These are phyloP conservation scores for Moniliophthora roreri DNA, from an alignment of 1,284 basidiomycete genomes.

Conservation along the genomic window DNA sequence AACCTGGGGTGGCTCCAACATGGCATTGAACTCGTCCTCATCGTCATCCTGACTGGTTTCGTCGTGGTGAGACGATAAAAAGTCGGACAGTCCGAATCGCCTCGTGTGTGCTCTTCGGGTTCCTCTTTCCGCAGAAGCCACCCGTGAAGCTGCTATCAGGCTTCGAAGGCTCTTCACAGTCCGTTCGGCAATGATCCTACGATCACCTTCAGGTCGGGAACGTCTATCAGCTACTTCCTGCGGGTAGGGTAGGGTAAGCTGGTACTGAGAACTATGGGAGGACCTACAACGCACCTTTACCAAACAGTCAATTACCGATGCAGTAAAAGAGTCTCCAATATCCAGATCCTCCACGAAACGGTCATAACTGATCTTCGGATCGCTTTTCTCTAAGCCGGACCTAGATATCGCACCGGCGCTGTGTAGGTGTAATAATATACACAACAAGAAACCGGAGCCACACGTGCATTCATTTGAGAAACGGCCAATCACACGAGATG, in stretches of 20 bases:
- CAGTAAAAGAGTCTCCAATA: conserved; percentile 71
- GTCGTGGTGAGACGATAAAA: conserved; percentile 45
- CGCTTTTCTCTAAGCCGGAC: conserved; percentile 55
- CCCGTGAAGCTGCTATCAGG: conserved; percentile 38
- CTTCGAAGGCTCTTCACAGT: conserved; percentile 60
- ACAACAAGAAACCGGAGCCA: neutral
- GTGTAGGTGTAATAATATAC: conserved; percentile 3
- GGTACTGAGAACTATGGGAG: neutral
- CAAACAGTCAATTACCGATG: conserved; percentile 65
- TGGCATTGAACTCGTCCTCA: conserved; percentile 50
- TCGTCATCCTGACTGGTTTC: conserved; percentile 60
- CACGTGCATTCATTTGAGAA: conserved; percentile 6
- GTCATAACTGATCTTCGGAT: conserved; percentile 64
- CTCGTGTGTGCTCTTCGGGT: conserved; percentile 34
- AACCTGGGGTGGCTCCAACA: conserved; percentile 28
- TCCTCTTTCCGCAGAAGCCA: conserved; percentile 6
- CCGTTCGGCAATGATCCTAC: conserved; percentile 59
- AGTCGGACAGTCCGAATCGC: conserved; percentile 34
- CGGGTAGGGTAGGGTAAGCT: neutral
- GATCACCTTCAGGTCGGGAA: conserved; percentile 51
- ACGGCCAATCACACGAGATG: neutral
- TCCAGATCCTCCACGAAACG: conserved; percentile 70
- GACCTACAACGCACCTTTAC: conserved; percentile 55
- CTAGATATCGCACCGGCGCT: conserved; percentile 69
- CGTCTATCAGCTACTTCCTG: conserved; percentile 75